Evolutionary conservation across 768 basidiomycete genomes (phyloP), one percentile per base, ranked within the genome.

Genomic region (Mycena amicta): DNA sequence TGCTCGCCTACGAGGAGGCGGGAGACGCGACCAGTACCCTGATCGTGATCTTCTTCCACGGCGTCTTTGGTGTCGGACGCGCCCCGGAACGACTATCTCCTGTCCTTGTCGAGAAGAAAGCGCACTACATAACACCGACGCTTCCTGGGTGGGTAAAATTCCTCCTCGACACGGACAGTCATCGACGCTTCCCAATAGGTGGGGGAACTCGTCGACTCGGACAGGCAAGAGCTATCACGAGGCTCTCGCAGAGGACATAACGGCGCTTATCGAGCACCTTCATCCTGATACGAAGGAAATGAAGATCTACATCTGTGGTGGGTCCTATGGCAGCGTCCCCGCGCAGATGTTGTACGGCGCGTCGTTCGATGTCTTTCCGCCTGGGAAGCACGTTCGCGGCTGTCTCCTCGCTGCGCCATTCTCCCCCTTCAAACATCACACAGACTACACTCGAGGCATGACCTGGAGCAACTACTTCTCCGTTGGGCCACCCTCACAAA

Each of bases 91-190:
- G 57, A 1, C 63, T 72, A 6, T 73, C 77, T 2, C 72, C 67
- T 15, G 62, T 69, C 27, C 63, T 83, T 55, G 30, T 72, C 11
- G 72, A 77, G 16, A 79, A 74, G 60, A 65, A 75, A 43, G 68
- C 81, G 3, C 83, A 82, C 63, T 71, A 71, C 51, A 66, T 86
- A 39, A 73, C 78, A 12, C 83, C 83, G 3, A 81, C 84, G 11
- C 78, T 86, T 29, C 80, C 83, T 22, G 85, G 83, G 2, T 86
- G n/a, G n/a, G n/a, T n/a, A n/a, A n/a, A n/a, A n/a, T n/a, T n/a
- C n/a, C n/a, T n/a, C n/a, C n/a, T n/a, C n/a, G n/a, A n/a, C n/a
- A n/a, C n/a, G n/a, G n/a, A n/a, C n/a, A n/a, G n/a, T n/a, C n/a
- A n/a, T n/a, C n/a, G n/a, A n/a, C n/a, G n/a, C n/a, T n/a, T n/a